Percentiles rank a stretch among this genome's conserved stretches.
Evolutionary conservation across 345 rosid species (phyloP).

Genomic region (Aurinia saxatilis): DNA sequence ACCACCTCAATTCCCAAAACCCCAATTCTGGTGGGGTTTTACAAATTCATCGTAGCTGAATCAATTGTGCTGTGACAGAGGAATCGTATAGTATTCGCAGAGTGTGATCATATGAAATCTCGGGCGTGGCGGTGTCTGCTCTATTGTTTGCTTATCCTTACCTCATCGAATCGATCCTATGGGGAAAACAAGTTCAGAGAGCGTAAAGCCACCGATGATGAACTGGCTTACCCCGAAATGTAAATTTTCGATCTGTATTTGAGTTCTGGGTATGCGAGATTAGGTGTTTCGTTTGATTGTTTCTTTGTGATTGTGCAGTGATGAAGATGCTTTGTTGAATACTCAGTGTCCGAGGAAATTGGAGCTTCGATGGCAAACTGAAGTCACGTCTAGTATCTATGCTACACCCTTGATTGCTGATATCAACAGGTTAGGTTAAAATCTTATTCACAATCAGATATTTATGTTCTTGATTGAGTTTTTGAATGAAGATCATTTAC

Average conservation of each 20-base stretch:
- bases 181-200: constrained; percentile 75
- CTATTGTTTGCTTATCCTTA: constrained; percentile 32
- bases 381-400: constrained; percentile 93
- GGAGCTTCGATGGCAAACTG: constrained; percentile 98
- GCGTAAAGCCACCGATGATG: constrained; percentile 77
- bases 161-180: constrained; percentile 16
- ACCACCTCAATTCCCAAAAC: constrained; percentile 14
- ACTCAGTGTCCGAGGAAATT: constrained; percentile 82
- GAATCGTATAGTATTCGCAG: background rate
- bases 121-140: constrained; percentile 31
- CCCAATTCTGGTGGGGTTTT: background rate
- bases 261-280: background rate
- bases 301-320: constrained; percentile 45
- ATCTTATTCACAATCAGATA: background rate
- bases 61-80: background rate
- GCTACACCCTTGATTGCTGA: constrained; percentile 95
- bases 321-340: constrained; percentile 84
- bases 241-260: constrained; percentile 30
- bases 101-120: constrained; percentile 49
- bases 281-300: constrained; percentile 2
- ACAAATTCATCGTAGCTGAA: background rate
- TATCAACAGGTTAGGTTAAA: constrained; percentile 57
- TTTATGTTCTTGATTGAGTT: background rate
- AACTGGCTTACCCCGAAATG: constrained; percentile 65
- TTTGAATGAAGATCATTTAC: background rate